Evolutionary conservation across 768 basidiomycete genomes (phyloP), one percentile per base, ranked within the genome.

Genomic region (Wakefieldia striispora): DNA sequence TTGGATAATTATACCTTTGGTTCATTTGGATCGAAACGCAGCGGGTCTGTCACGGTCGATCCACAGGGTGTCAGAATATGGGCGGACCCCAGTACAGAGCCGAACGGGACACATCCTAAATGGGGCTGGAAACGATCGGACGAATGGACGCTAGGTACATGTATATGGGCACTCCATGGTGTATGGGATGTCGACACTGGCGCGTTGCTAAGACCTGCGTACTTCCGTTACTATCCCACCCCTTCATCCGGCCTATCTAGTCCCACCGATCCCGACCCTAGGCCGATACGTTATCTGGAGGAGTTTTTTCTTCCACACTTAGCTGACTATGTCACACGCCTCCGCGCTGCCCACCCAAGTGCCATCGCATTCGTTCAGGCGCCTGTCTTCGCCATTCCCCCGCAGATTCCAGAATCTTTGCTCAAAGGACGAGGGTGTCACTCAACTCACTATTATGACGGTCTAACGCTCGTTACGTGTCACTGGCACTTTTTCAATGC

Each of bases 401-500:
- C 94, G 0, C 58, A 67, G 20, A 65, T 83, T 1, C 76, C 78
- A 8, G 76, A 79, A 20, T 76, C 78, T 9, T 68, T 84, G 13
- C 67, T 83, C 16, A 76, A 80, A 13, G 84, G 94, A 2, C 82
- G 86, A 2, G 84, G 78, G 24, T 81, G 72, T 27, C 86, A 90
- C 56, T 84, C 88, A 4, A 76, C 84, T 0, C 95, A 98, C 66
- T 98, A 93, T 66, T 98, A 97, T 61, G 95, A 98, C 58, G 95
- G 95, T 1, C 72, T 97, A 35, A 98, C 95, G 0, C 79, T 98
- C 36, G 75, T 98, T n/a, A 89, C 90, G 29, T 77, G 91, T 31
- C 91, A 94, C 60, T 94, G 90, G 91, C 87, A 93, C 63, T 86
- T 86, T 84, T 88, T 92, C 77, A 97, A 97, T 59, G 93, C 92